Evolutionary conservation across 768 basidiomycete species (phyloP).

Genomic region (Multifurca ochricompacta): DNA sequence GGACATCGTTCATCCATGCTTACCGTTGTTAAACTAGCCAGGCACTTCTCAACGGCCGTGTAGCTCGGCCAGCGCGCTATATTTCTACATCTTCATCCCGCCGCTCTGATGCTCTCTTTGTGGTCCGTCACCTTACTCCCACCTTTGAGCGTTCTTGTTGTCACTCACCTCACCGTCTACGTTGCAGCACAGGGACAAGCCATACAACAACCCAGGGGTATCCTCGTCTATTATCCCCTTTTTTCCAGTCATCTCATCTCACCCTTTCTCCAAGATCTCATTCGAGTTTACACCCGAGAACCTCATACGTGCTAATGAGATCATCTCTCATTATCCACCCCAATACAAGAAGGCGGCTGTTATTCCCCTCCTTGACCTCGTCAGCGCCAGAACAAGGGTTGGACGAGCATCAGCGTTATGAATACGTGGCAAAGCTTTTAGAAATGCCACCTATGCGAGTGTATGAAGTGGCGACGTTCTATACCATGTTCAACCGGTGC

Average conservation of each 20-base stretch:
- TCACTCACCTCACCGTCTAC: slow-evolving; percentile 19
- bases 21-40: slow-evolving; percentile 9
- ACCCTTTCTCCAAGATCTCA: slow-evolving; percentile 52
- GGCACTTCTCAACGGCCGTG: slow-evolving; percentile 3
- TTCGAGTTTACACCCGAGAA: slow-evolving; percentile 83
- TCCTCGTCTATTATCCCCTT: slow-evolving; percentile 4
- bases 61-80: slow-evolving; percentile 15
- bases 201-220: slow-evolving; percentile 90
- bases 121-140: slow-evolving; percentile 48
- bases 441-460: slow-evolving; percentile 98
- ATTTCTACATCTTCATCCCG: slow-evolving; percentile 37
- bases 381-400: slow-evolving; percentile 96
- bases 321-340: slow-evolving; percentile 89
- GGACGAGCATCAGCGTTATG: slow-evolving; percentile 98
- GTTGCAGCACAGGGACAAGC: slow-evolving; percentile 84
- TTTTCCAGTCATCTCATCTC: neutral
- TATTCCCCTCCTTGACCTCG: slow-evolving; percentile 93
- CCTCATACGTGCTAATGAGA: slow-evolving; percentile 75
- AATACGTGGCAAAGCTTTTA: slow-evolving; percentile 89
- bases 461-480: slow-evolving; percentile 98
- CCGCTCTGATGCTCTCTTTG: slow-evolving; percentile 78
- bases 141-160: slow-evolving; percentile 13
- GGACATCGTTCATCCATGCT: slow-evolving; percentile 7
- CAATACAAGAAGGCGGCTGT: slow-evolving; percentile 99
- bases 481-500: slow-evolving; percentile 99